These are phyloP conservation scores for Chimonanthus praecox DNA, from an alignment of 164 flowering plant species.

Conservation along the genomic window DNA sequence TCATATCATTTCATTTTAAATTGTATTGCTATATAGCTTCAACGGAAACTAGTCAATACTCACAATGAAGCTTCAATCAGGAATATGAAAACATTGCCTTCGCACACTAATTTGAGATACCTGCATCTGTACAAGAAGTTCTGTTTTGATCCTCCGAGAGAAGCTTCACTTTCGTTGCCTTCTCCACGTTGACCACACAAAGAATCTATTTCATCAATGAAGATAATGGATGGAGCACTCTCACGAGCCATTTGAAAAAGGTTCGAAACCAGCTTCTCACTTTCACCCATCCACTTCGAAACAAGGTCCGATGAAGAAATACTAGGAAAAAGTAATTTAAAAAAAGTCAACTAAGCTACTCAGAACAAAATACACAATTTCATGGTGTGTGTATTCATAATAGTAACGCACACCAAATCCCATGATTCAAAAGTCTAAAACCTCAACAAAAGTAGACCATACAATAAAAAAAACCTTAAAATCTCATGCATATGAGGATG, in stretches of 20 bases:
- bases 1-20: background rate
- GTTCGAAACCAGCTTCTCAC: conserved; percentile 95
- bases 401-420: background rate
- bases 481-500: background rate
- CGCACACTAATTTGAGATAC: conserved; percentile 28
- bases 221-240: conserved; percentile 93
- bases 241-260: conserved; percentile 99
- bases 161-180: conserved; percentile 99
- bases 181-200: conserved; percentile 94
- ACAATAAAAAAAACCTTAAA: background rate
- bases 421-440: background rate
- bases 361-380: background rate
- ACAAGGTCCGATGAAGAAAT: conserved; percentile 95
- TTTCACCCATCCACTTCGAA: conserved; percentile 99
- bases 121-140: conserved; percentile 99
- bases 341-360: background rate
- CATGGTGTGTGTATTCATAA: background rate
- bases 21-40: background rate
- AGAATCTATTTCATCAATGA: conserved; percentile 96
- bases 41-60: background rate
- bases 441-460: background rate
- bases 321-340: conserved; percentile 29
- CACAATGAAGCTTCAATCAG: background rate
- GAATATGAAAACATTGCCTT: background rate
- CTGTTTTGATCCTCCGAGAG: conserved; percentile 90